These are phyloP conservation scores for Cephalotrichum gorgonifer DNA, from an alignment of 2,329 filamentous ascomycete genomes.

Conservation along the genomic window DNA sequence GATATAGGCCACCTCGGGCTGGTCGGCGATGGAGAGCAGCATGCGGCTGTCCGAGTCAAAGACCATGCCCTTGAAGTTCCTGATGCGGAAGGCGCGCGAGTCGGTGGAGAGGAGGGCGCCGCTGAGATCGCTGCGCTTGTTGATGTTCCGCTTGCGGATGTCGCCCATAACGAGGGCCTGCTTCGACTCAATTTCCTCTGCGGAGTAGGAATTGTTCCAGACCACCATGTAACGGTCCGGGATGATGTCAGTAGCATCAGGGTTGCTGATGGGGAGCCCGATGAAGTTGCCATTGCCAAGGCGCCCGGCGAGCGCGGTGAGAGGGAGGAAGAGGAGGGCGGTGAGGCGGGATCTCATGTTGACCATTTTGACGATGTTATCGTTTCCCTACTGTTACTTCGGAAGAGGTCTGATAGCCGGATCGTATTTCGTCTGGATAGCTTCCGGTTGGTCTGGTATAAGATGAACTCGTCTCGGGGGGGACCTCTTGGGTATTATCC, in stretches of 20 bases:
- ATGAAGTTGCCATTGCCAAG: conserved; percentile 17
- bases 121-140: conserved; percentile 32
- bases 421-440: background rate
- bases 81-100: conserved; percentile 30
- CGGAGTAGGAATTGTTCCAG: conserved; percentile 44
- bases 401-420: background rate
- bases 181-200: conserved; percentile 37
- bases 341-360: conserved; percentile 7
- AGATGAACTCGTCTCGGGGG: background rate
- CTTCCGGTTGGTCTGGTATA: background rate
- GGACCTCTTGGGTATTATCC: background rate
- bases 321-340: conserved; percentile 11
- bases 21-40: conserved; percentile 36
- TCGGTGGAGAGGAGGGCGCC: conserved; percentile 37
- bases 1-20: conserved; percentile 39
- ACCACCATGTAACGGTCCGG: conserved; percentile 54
- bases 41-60: conserved; percentile 40
- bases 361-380: background rate
- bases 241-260: conserved; percentile 35
- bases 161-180: conserved; percentile 34
- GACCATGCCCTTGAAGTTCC: conserved; percentile 41
- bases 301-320: conserved; percentile 13
- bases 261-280: conserved; percentile 38
- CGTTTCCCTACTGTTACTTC: background rate
- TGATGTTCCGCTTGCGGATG: conserved; percentile 46